These are phyloP conservation scores for Candida glaebosa DNA, from an alignment of 805 yeast species.

Conservation along the genomic window DNA sequence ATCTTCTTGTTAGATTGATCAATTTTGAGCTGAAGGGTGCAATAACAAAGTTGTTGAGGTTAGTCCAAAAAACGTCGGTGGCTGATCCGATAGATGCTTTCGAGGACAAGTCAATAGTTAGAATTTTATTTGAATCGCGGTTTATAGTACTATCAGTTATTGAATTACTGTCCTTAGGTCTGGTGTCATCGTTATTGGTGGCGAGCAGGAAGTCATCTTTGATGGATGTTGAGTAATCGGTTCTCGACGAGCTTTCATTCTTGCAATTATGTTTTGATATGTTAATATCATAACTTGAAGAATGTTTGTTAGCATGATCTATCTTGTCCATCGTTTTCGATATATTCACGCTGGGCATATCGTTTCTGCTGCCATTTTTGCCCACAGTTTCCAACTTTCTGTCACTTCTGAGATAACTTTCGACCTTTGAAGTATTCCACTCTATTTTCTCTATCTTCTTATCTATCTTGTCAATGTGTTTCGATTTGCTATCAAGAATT, in stretches of 20 bases:
- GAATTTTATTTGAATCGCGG: conserved; percentile 10
- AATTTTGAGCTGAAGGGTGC: conserved; percentile 19
- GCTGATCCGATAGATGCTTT: neutral
- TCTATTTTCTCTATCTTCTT: neutral
- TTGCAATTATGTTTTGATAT: neutral
- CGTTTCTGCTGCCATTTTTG: no score
- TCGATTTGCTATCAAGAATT: neutral
- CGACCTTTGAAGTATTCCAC: neutral
- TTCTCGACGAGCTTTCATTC: neutral
- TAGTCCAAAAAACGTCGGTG: conserved; percentile 16
- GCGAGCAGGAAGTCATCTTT: neutral
- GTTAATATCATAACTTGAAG: neutral
- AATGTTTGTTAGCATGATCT: neutral
- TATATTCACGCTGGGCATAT: neutral
- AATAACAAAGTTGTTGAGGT: conserved; percentile 25
- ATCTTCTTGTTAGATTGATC: conserved; percentile 10
- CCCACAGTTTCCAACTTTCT: neutral
- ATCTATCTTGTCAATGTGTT: neutral
- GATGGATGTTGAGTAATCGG: neutral
- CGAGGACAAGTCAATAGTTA: conserved; percentile 6
- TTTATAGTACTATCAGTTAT: conserved; percentile 3
- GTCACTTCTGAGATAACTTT: no score
- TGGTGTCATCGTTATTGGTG: no score
- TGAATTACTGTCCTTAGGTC: neutral
- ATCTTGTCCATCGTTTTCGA: neutral